Base-by-base conservation (phyloP, 1,139 yeast species). In the Yamadazyma diddensiae region DNA sequence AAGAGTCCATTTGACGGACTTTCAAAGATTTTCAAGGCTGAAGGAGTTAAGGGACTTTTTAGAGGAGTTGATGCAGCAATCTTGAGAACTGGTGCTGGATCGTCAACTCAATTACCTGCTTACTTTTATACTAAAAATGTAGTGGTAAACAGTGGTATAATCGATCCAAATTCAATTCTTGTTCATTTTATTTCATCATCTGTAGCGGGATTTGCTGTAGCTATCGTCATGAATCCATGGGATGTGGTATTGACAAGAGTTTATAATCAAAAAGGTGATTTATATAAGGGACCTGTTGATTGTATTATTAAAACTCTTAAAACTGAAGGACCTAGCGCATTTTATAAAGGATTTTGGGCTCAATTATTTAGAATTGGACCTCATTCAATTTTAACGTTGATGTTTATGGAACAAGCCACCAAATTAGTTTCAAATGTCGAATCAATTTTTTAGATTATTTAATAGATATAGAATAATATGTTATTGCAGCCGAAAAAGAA, bases 1-100 rank as follows among this genome's bases (percentile, higher is more conserved):
- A 75, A 60, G 26, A 74, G 79, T 34, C 73, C 82, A 2, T 65
- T 70, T 59, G 77, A 83, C 46, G 98, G 96, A 3, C 53, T 92
- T 21, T 48, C 59, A 10, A 67, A 78, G 21, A 78, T 92, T 26
- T 77, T 65, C 52, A 62, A 59, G 31, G 58, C 71, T 1, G 95
- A 86, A 50, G 97, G 97, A 3, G 30, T 87, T 40, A 62, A 58
- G 35, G 97, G 97, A 2, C 66, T 85, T 39, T 90, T 79, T 60
- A 71, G 95, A 42, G 98, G 98, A 42, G 87, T 88, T 3, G 95
- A 87, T 55, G 96, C 98, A 3, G 97, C 98, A 1, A 76, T 88
- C 28, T 63, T 92, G 42, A 76, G 98, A 59, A 92, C 98, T 1
- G 96, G 97, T 50, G 85, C 92, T 30, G 98, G 98, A 2, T 90